phyloP scores from a whole-genome alignment of 495 filamentous ascomycete species.

The Daldinia grandis region DNA sequence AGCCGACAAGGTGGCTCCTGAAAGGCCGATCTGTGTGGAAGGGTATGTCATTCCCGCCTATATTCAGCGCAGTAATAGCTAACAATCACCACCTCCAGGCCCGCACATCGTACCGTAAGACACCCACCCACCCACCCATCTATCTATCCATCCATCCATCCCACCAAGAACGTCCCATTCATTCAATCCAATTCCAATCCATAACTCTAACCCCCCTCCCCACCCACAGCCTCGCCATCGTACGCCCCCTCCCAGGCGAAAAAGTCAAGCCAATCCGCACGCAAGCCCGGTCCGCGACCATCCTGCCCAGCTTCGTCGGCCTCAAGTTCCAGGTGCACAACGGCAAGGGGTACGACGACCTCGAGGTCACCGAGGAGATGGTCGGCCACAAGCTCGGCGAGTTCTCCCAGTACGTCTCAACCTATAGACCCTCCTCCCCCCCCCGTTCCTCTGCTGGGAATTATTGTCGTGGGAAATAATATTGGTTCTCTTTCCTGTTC shows the following conservation, averaged over 20 bases:
- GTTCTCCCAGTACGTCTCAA: conserved; percentile 79
- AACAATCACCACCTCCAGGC: conserved; percentile 52
- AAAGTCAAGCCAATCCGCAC: conserved; percentile 79
- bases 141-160: not conserved
- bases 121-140: not conserved
- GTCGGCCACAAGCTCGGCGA: conserved; percentile 97
- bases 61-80: not conserved
- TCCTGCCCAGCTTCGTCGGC: conserved; percentile 95
- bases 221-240: conserved; percentile 65
- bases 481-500: not conserved
- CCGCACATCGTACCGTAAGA: conserved; percentile 78
- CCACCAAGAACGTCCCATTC: not conserved
- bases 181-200: not conserved
- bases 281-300: conserved; percentile 88
- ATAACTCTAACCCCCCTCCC: not conserved
- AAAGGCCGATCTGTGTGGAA: conserved; percentile 66
- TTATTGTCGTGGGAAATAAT: not conserved
- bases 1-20: conserved; percentile 61
- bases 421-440: too few relatives aligned
- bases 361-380: conserved; percentile 95
- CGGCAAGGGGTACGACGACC: conserved; percentile 90
- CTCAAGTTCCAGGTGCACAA: conserved; percentile 94
- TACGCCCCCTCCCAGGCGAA: conserved; percentile 68
- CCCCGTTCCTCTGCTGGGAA: conserved; percentile 1
- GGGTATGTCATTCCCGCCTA: conserved; percentile 47